Base-by-base conservation (phyloP, 768 basidiomycete species). In the Mycena rosella region DNA sequence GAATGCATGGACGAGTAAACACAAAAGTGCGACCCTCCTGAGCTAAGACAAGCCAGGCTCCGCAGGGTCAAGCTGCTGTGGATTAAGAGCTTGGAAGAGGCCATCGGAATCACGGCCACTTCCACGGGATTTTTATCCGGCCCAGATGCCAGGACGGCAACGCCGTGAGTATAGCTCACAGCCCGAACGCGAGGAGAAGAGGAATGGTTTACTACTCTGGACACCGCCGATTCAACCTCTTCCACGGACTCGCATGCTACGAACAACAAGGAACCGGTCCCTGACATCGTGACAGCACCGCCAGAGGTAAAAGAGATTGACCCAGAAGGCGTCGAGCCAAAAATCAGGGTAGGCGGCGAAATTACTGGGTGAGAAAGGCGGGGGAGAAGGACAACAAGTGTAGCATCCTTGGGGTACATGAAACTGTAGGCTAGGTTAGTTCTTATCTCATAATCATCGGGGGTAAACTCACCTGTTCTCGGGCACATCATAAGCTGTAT, bases 331-430 rank as follows among this genome's bases (percentile, higher is more conserved):
- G 81, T 76, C 11, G 79, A 74, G 60, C 68, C 72, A 11, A 83
- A 56, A 44, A 79, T 59, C 51, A 80, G 76, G 11, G 77, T 78
- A 2, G 73, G 79, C 4, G 66, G 71, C 15, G 75, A 53, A 22
- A 74, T 65, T 30, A 75, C 54, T 4, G 71, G 62, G n/a, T 55
- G 56, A 22, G 54, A 60, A 15, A 52, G 52, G 51, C 75, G 73
- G 55, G 82, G 78, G 44, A 80, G 72, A 40, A 84, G 67, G 60
- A 84, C 67, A 36, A 81, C 55, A 45, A 82, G 22, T 36, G 74
- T 72, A 27, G 77, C 75, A 44, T 72, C 64, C 54, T 68, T 70
- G 51, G 74, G 62, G 60, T 69, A 24, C 5, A 73, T 30, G 20
- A 70, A 65, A 6, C 74, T 75, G 45, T 15, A 51, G 6, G 29